Evolutionary conservation across 805 yeast species (phyloP).

Genomic region (Wickerhamiella domercqiae): DNA sequence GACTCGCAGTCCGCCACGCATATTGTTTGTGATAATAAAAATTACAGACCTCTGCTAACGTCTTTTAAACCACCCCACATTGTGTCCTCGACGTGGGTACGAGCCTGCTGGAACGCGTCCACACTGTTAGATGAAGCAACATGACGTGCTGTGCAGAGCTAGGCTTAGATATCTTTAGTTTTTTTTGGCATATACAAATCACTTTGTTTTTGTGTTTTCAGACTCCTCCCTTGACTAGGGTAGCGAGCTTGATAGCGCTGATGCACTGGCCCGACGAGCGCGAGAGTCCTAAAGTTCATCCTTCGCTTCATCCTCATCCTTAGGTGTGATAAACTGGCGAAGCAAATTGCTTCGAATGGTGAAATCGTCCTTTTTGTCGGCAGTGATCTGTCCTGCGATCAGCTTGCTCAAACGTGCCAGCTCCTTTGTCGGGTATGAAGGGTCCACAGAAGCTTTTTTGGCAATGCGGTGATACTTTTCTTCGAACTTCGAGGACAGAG

Average conservation of each 20-base stretch:
- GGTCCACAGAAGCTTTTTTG: conserved; percentile 18
- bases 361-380: conserved; percentile 36
- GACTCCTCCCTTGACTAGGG: not conserved
- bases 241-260: conserved; percentile 18
- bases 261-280: too few species aligned
- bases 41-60: conserved; percentile 1
- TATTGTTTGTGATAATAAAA: conserved; percentile 5
- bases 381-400: conserved; percentile 26
- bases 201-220: too few species aligned
- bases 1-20: conserved; percentile 10
- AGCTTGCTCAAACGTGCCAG: conserved; percentile 31
- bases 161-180: conserved; percentile 25
- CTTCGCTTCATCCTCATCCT: not conserved
- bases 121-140: conserved; percentile 15
- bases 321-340: conserved; percentile 4
- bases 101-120: conserved; percentile 22
- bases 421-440: conserved; percentile 32
- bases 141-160: conserved; percentile 23
- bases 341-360: conserved; percentile 38
- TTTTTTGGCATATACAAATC: not conserved
- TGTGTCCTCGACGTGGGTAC: conserved; percentile 28
- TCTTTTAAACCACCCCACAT: conserved; percentile 15
- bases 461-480: conserved; percentile 19
- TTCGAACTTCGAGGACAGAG: conserved; percentile 11
- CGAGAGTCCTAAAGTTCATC: not conserved